These are phyloP conservation scores for Sclerotinia nivalis DNA, from an alignment of 2,329 filamentous ascomycete species.

Conservation along the genomic window DNA sequence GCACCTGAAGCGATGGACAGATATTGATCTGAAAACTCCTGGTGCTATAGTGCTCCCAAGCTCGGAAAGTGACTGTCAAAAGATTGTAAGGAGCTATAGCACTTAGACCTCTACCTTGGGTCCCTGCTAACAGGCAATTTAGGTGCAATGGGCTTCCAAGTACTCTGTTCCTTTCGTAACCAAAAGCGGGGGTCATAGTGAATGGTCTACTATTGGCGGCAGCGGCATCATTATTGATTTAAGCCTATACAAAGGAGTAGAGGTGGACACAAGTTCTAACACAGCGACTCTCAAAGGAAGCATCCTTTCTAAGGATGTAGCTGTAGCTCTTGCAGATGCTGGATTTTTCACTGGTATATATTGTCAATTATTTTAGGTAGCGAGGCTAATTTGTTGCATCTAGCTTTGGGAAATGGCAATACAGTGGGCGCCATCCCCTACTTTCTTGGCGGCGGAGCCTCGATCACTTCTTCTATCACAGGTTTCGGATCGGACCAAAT, in stretches of 20 bases:
- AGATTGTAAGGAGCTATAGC: slow-evolving; percentile 17
- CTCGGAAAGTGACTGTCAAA: slow-evolving; percentile 27
- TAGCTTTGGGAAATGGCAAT: slow-evolving; percentile 39
- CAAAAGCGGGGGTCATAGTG: slow-evolving; percentile 37
- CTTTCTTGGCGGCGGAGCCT: slow-evolving; percentile 24
- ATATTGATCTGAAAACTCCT: slow-evolving; percentile 26
- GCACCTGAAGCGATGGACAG: slow-evolving; percentile 25
- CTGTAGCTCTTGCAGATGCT: neutral
- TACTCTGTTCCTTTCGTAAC: slow-evolving; percentile 32
- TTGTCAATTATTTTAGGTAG: neutral
- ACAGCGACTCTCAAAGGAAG: slow-evolving; percentile 26
- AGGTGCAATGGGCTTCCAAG: slow-evolving; percentile 22
- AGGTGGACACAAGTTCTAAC: slow-evolving; percentile 28
- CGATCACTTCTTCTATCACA: slow-evolving; percentile 18
- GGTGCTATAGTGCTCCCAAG: slow-evolving; percentile 28
- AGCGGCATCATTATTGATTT: slow-evolving; percentile 38
- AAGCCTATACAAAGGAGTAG: slow-evolving; percentile 28
- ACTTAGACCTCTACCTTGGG: neutral
- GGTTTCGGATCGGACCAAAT: slow-evolving; percentile 38
- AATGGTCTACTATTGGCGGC: slow-evolving; percentile 36
- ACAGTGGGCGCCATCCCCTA: slow-evolving; percentile 40
- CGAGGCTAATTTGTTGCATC: neutral
- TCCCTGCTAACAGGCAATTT: neutral
- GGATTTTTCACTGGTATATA: slow-evolving; percentile 15
- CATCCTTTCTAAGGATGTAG: neutral